Evolutionary conservation across 208 protist genomes (phyloP), one percentile per base, ranked within the genome.

Genomic region (Acanthamoeba culbertsoni): DNA sequence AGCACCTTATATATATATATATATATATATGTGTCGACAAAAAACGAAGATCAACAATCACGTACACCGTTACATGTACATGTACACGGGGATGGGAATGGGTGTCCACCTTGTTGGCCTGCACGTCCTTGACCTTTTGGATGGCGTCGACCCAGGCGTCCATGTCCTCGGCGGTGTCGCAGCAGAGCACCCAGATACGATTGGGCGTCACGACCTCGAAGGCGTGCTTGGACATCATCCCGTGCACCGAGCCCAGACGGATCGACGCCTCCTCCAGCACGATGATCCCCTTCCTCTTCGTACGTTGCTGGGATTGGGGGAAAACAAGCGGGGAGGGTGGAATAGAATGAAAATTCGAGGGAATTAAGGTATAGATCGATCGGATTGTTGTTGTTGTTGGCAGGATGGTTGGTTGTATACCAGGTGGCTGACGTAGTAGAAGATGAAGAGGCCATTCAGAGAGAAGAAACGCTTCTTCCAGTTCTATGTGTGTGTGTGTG

Each of bases 391-490:
- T n/a, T n/a, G n/a, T n/a, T n/a, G n/a, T n/a, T n/a, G n/a, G n/a
- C n/a, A n/a, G n/a, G n/a, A n/a, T n/a, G n/a, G n/a, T n/a, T n/a
- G n/a, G n/a, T n/a, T n/a, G n/a, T n/a, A 28, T 68, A 68, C 59
- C 59, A 33, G 68, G n/a, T 79, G 42, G 37, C 48, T 79, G 33
- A 88, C 46, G 37, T 88, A 88, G 37, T 88, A 88, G 51, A 88
- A 88, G 40, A 88, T 53, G 77, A 88, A 88, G 23, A 88, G 77
- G 23, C 77, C 77, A 23, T 88, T 88, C 7, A 88, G 51, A 7
- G 77, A 63, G 77, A 88, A 88, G 48, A 43, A 88, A 7, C 77
- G 43, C 37, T 62, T 88, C 77, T 88, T 88, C 77, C 77, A 88
- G 37, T 62, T 62, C 77, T 88, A 48, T 88, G 12, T 57, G 59